phyloP scores from a whole-genome alignment of 2,329 filamentous ascomycete species.

The Paramyrothecium sp. region DNA sequence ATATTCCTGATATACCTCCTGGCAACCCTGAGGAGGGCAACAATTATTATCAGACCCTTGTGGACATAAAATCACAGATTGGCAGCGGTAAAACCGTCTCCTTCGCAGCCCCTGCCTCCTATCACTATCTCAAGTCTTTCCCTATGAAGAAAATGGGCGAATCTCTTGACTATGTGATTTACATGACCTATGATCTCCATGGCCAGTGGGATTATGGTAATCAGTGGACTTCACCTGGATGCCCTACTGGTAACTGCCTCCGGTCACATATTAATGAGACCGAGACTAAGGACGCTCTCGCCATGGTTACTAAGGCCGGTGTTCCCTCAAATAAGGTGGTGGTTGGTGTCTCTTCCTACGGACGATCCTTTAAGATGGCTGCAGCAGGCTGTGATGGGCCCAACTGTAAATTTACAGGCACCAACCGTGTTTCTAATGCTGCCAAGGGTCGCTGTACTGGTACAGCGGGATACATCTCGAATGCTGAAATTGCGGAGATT shows the following conservation, averaged over 20 bases:
- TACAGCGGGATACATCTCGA: slow-evolving; percentile 27
- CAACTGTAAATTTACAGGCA: slow-evolving; percentile 21
- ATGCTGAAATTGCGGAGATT: slow-evolving; percentile 24
- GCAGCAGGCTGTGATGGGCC: slow-evolving; percentile 21
- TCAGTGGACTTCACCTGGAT: slow-evolving; percentile 17
- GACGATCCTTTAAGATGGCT: slow-evolving; percentile 30
- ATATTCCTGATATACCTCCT: slow-evolving; percentile 25
- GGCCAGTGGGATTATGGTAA: slow-evolving; percentile 31
- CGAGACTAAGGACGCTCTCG: slow-evolving; percentile 28
- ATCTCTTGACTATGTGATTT: slow-evolving; percentile 31
- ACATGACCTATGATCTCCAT: slow-evolving; percentile 34
- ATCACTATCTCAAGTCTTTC: slow-evolving; percentile 31
- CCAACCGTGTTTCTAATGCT: slow-evolving; percentile 13
- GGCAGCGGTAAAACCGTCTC: slow-evolving; percentile 22
- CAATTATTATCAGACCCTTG: slow-evolving; percentile 15
- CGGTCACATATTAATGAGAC: slow-evolving; percentile 33
- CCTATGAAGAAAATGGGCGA: slow-evolving; percentile 22
- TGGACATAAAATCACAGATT: slow-evolving; percentile 2
- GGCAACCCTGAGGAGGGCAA: slow-evolving; percentile 11
- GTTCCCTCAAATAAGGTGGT: slow-evolving; percentile 24
- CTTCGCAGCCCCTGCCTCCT: slow-evolving; percentile 29
- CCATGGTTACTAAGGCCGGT: no score
- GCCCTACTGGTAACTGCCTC: slow-evolving; percentile 28
- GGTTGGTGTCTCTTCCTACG: slow-evolving; percentile 29
- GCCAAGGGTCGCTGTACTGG: slow-evolving; percentile 21